Conservation (phyloP, 768 basidiomycete species). For the Rossbeevera mucosa region DNA sequence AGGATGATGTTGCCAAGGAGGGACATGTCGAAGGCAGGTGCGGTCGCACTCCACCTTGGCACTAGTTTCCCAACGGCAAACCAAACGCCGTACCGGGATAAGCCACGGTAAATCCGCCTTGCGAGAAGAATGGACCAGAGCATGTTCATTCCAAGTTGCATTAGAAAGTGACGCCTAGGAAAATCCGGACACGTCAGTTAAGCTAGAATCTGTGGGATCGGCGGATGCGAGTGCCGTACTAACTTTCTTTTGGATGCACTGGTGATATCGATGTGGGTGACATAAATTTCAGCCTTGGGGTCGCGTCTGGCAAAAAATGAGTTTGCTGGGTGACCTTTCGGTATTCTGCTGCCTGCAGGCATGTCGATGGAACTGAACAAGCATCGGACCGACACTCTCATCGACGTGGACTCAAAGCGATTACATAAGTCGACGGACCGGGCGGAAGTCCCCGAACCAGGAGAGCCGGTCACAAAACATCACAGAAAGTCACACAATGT, state of each 20-base stretch:
- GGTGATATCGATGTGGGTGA: slow-evolving; percentile 27
- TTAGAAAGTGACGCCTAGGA: slow-evolving; percentile 25
- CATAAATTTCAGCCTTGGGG: slow-evolving; percentile 24
- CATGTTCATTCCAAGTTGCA: slow-evolving; percentile 24
- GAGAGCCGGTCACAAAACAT: no score
- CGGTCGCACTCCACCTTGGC: slow-evolving; percentile 7
- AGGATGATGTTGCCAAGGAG: slow-evolving; percentile 24
- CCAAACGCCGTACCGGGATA: slow-evolving; percentile 28
- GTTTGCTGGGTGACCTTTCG: slow-evolving; percentile 23
- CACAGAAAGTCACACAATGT: no score
- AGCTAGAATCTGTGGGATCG: background rate
- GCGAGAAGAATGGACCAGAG: slow-evolving; percentile 22
- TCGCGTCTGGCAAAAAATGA: slow-evolving; percentile 18
- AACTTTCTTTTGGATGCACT: slow-evolving; percentile 18
- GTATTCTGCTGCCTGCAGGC: slow-evolving; percentile 24
- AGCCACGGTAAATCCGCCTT: slow-evolving; percentile 20
- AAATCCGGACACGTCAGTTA: slow-evolving; percentile 9
- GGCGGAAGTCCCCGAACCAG: no score
- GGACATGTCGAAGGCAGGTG: slow-evolving; percentile 13
- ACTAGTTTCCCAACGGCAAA: slow-evolving; percentile 21
- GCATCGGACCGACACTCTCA: slow-evolving; percentile 3
- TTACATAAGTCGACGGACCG: slow-evolving; percentile 18
- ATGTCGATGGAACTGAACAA: slow-evolving; percentile 13
- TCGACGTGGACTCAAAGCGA: background rate
- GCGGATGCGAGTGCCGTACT: slow-evolving; percentile 9